Evolutionary conservation across 2,329 filamentous ascomycete genomes (phyloP).

Genomic region (Diaporthe sp.): DNA sequence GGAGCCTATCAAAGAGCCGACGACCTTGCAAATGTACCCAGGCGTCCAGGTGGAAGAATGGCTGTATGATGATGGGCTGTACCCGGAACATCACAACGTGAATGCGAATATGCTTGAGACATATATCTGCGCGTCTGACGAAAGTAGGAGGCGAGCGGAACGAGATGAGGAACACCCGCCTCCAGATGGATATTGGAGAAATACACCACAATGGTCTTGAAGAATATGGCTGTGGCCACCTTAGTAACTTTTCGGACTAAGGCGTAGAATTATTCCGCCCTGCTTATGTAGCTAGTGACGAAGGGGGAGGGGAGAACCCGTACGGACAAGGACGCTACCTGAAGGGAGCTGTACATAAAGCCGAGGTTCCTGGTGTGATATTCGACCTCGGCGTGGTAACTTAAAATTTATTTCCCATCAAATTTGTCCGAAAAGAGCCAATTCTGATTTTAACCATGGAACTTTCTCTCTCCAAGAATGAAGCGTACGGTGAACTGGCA

Average conservation of each 20-base stretch:
- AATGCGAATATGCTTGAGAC: background rate
- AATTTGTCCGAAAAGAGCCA: too few relatives aligned
- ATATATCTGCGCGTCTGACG: background rate
- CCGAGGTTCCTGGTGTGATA: too few relatives aligned
- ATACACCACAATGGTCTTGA: background rate
- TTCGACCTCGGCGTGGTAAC: too few relatives aligned
- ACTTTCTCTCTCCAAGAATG: too few relatives aligned
- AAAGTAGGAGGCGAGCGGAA: background rate
- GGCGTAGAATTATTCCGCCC: background rate
- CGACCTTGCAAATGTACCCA: conserved; percentile 3
- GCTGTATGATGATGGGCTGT: conserved; percentile 1
- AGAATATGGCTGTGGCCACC: background rate
- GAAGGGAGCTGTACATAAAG: too few relatives aligned
- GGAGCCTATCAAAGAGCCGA: conserved; percentile 10
- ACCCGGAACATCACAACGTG: background rate
- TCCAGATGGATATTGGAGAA: background rate
- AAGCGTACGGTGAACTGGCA: too few relatives aligned
- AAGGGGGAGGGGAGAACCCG: too few relatives aligned
- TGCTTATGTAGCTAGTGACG: too few relatives aligned
- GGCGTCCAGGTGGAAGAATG: background rate
- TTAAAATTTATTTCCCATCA: too few relatives aligned
- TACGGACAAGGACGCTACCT: too few relatives aligned
- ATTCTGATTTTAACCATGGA: too few relatives aligned
- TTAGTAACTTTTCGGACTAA: background rate
- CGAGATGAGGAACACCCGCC: background rate